A percentile compares a stretch with the other conserved stretches of the same genome.
Conservation (phyloP, 2,329 filamentous ascomycete genomes). For the Ophiognomonia clavigignenti-juglandacearum region DNA sequence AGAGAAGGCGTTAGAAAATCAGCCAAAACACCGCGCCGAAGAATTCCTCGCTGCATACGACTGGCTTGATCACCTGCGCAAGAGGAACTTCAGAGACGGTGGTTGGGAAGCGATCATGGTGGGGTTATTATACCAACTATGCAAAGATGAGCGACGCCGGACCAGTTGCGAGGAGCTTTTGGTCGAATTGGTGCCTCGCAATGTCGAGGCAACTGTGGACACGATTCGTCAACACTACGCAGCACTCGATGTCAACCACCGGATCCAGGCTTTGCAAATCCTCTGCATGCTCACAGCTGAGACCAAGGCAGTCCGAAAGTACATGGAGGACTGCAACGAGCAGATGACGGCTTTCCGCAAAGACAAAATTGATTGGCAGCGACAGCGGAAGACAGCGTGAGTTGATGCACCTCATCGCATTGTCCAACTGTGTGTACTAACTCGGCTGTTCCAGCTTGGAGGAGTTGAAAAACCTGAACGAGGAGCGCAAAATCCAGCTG, state of each 20-base stretch:
- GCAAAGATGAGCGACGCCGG: conserved; percentile 66
- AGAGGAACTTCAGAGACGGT: conserved; percentile 79
- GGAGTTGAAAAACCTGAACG: conserved; percentile 65
- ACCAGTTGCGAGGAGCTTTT: conserved; percentile 75
- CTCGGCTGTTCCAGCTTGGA: conserved; percentile 49
- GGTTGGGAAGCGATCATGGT: conserved; percentile 91
- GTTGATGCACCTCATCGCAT: conserved; percentile 26
- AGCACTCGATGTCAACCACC: conserved; percentile 74
- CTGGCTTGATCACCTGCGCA: conserved; percentile 81
- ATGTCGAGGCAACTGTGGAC: conserved; percentile 69
- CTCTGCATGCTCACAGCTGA: conserved; percentile 81
- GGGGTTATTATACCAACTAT: conserved; percentile 79
- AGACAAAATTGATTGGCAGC: conserved; percentile 89
- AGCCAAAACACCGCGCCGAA: conserved; percentile 61
- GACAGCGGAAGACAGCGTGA: conserved; percentile 64
- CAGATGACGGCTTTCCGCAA: conserved; percentile 95
- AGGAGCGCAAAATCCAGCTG: conserved; percentile 68
- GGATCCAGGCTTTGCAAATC: conserved; percentile 75
- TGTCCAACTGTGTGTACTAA: conserved; percentile 25
- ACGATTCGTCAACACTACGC: conserved; percentile 70
- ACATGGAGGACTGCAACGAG: conserved; percentile 87
- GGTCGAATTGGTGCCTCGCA: conserved; percentile 72
- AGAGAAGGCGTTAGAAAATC: conserved; percentile 40
- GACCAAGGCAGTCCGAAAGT: conserved; percentile 79
- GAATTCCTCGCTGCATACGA: conserved; percentile 71